A percentile compares a stretch with the other conserved stretches of the same genome.
These are phyloP conservation scores for Paracoccidioides lutzii DNA, from an alignment of 2,329 filamentous ascomycete species.

Conservation along the genomic window DNA sequence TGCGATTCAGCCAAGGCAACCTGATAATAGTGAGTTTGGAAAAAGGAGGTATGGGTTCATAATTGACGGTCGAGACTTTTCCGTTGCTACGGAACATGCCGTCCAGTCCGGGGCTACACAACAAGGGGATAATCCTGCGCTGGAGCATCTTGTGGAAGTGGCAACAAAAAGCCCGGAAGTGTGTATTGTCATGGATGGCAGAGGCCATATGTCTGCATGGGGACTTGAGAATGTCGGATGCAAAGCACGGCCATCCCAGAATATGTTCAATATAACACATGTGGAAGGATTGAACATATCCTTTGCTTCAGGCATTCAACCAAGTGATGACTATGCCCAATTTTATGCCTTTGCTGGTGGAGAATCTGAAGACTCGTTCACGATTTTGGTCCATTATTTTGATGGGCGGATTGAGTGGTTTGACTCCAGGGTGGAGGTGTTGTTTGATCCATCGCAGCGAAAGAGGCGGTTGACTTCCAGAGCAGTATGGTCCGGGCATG, in stretches of 20 bases:
- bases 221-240: conserved; percentile 75
- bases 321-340: conserved; percentile 47
- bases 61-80: conserved; percentile 69
- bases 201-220: conserved; percentile 81
- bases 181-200: conserved; percentile 71
- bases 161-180: conserved; percentile 78
- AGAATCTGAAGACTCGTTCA: conserved; percentile 49
- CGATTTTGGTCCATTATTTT: conserved; percentile 69
- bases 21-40: conserved; percentile 27
- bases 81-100: conserved; percentile 54
- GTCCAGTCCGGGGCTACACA: conserved; percentile 47
- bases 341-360: conserved; percentile 60
- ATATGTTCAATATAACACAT: conserved; percentile 78
- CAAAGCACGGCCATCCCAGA: conserved; percentile 50
- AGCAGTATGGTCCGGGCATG: conserved; percentile 73
- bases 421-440: conserved; percentile 60
- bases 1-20: conserved; percentile 49
- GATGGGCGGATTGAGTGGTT: conserved; percentile 75
- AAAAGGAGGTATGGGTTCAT: conserved; percentile 60
- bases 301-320: conserved; percentile 18
- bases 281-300: conserved; percentile 46
- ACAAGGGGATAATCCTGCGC: conserved; percentile 53
- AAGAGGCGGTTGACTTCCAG: conserved; percentile 47
- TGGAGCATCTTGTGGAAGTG: conserved; percentile 75
- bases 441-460: conserved; percentile 61